phyloP scores from a whole-genome alignment of 2,329 filamentous ascomycete species.

The Intubia oerlemansii region DNA sequence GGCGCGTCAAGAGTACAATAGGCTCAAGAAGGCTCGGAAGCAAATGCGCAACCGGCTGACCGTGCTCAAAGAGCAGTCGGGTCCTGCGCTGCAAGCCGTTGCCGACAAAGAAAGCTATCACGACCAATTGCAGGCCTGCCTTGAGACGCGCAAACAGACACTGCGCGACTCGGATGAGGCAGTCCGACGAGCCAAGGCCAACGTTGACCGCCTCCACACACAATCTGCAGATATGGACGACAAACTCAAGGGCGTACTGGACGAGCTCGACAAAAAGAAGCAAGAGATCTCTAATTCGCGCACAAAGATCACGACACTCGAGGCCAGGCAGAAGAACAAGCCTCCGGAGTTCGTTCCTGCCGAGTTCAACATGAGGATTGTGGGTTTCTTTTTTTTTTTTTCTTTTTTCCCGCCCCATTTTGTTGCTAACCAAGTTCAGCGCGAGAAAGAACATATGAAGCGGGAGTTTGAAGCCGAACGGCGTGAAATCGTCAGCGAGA shows the following conservation, averaged over 20 bases:
- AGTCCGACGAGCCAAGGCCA: conserved; percentile 21
- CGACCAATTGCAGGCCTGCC: conserved; percentile 29
- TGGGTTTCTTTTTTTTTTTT: no score
- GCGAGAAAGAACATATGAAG: conserved; percentile 34
- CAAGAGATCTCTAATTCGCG: conserved; percentile 27
- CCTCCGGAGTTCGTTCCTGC: conserved; percentile 46
- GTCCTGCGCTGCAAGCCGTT: conserved; percentile 48
- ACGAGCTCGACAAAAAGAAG: conserved; percentile 25
- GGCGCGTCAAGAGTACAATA: conserved; percentile 22
- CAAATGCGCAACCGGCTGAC: no score
- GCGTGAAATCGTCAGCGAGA: conserved; percentile 13
- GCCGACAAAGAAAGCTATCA: conserved; percentile 50
- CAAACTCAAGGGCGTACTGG: conserved; percentile 29
- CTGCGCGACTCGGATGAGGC: conserved; percentile 31
- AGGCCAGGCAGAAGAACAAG: conserved; percentile 37
- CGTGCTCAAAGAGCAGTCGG: conserved; percentile 33
- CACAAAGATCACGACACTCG: conserved; percentile 37
- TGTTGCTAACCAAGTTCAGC: conserved; percentile 17
- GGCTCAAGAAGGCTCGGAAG: no score
- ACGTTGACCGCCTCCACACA: conserved; percentile 17
- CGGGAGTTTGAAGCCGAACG: conserved; percentile 27
- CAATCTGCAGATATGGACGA: conserved; percentile 25
- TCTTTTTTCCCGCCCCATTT: no score
- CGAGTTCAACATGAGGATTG: conserved; percentile 52
- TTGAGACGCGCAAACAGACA: conserved; percentile 29